Conservation (phyloP, 768 basidiomycete species). For the Lactifluus piperatus region DNA sequence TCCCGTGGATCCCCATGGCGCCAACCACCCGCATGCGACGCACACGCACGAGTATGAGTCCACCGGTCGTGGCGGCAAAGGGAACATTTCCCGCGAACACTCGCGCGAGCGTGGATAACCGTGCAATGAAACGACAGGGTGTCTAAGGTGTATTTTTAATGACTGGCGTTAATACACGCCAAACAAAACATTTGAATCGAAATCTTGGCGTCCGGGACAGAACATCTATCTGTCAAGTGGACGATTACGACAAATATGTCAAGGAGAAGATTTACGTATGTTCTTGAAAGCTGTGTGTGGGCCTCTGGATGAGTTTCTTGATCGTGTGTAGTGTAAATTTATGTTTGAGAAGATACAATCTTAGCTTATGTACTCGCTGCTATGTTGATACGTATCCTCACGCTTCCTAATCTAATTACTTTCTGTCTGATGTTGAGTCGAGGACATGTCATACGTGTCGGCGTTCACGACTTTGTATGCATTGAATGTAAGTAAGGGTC, state of each 20-base stretch:
- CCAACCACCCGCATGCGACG: background rate
- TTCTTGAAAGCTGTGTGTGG: background rate
- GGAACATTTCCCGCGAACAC: slow-evolving; percentile 42
- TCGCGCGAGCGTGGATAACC: slow-evolving; percentile 26
- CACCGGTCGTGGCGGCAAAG: slow-evolving; percentile 51
- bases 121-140: slow-evolving; percentile 1
- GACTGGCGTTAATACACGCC: background rate
- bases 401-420: background rate
- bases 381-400: too few relatives aligned
- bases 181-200: background rate
- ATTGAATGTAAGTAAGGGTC: too few relatives aligned
- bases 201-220: background rate
- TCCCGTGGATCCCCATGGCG: slow-evolving; percentile 4
- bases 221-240: background rate
- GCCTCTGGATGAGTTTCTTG: background rate
- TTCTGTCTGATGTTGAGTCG: background rate
- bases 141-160: background rate
- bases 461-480: too few relatives aligned
- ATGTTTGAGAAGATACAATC: background rate
- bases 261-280: background rate
- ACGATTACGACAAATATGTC: background rate
- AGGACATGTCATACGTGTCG: background rate
- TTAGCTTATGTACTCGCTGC: background rate
- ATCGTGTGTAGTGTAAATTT: background rate
- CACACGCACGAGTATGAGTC: slow-evolving; percentile 29